Conservation (phyloP, 768 basidiomycete genomes). For the Macrolepiota fuliginosa region DNA sequence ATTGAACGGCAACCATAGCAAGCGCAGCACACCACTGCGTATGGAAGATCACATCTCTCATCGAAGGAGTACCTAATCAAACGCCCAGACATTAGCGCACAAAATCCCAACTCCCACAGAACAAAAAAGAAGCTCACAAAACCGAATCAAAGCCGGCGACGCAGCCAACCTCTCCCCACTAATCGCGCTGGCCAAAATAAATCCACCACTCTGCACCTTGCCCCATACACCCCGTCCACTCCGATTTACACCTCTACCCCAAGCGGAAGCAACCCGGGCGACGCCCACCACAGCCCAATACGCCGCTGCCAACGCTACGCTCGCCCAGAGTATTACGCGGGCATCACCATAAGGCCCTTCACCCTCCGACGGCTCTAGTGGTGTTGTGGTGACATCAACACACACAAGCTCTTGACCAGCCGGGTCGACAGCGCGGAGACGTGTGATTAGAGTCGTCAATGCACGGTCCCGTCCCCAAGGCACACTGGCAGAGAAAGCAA, state of each 20-base stretch:
- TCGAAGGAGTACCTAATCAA: slow-evolving; percentile 77
- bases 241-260: slow-evolving; percentile 68
- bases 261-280: slow-evolving; percentile 82
- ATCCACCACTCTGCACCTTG: slow-evolving; percentile 78
- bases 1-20: slow-evolving; percentile 92
- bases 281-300: slow-evolving; percentile 84
- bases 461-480: slow-evolving; percentile 63
- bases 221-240: slow-evolving; percentile 63
- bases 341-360: slow-evolving; percentile 58
- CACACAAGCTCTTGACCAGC: slow-evolving; percentile 81
- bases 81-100: slow-evolving; percentile 11
- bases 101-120: not conserved
- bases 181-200: slow-evolving; percentile 88
- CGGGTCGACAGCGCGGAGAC: slow-evolving; percentile 87
- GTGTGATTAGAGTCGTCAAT: slow-evolving; percentile 82
- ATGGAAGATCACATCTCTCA: slow-evolving; percentile 90
- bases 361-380: slow-evolving; percentile 51
- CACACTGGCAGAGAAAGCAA: slow-evolving; percentile 78
- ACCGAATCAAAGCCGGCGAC: slow-evolving; percentile 84
- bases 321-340: slow-evolving; percentile 67
- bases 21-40: slow-evolving; percentile 90
- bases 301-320: slow-evolving; percentile 68
- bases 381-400: slow-evolving; percentile 73
- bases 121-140: slow-evolving; percentile 53
- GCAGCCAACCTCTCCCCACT: slow-evolving; percentile 87